Conservation (phyloP, 768 basidiomycete species). For the Roridomyces roridus region DNA sequence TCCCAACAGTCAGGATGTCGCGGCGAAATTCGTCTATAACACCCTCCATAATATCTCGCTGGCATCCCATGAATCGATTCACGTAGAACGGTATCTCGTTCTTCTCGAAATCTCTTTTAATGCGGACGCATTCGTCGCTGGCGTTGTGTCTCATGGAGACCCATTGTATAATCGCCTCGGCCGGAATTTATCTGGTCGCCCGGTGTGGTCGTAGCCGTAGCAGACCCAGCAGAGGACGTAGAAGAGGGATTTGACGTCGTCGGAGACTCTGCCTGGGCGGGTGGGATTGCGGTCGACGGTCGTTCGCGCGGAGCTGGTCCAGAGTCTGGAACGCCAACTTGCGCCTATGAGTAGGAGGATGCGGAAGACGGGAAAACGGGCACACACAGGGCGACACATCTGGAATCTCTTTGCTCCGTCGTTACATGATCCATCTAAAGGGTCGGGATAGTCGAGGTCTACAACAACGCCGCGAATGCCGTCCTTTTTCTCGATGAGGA, state of each 20-base stretch:
- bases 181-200: slow-evolving; percentile 10
- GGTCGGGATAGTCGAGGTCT: slow-evolving; percentile 14
- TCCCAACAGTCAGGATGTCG: not conserved
- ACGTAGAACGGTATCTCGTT: not conserved
- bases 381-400: not conserved
- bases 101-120: not conserved
- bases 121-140: too few relatives aligned
- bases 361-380: not conserved
- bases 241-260: slow-evolving; percentile 13
- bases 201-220: slow-evolving; percentile 16
- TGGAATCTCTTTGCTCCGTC: not conserved
- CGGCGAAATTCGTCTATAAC: slow-evolving; percentile 1
- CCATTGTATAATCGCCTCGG: slow-evolving; percentile 6
- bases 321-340: slow-evolving; percentile 6
- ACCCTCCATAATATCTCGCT: slow-evolving; percentile 11
- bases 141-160: not conserved
- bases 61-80: slow-evolving; percentile 17
- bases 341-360: not conserved
- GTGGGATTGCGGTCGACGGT: not conserved
- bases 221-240: slow-evolving; percentile 19
- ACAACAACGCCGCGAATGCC: slow-evolving; percentile 4
- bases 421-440: slow-evolving; percentile 1
- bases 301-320: not conserved
- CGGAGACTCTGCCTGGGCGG: not conserved
- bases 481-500: not conserved